Conservation (phyloP, 345 rosid genomes). For the Abelmoschus esculentus region DNA sequence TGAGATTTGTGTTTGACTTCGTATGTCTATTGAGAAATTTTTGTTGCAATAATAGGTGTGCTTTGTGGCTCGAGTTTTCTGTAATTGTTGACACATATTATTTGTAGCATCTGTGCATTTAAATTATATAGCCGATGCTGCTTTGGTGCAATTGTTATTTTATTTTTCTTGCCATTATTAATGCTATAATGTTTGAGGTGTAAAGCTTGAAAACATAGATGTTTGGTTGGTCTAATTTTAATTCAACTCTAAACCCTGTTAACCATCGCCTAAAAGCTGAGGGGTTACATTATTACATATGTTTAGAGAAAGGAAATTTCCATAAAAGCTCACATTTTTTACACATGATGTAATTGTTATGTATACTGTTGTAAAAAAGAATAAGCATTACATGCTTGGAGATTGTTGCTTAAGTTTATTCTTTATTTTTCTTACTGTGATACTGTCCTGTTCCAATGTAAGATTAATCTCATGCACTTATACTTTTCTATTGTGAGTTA, state of each 20-base stretch:
- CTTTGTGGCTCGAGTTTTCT: background rate
- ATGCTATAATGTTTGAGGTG: background rate
- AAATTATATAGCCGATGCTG: background rate
- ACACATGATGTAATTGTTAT: background rate
- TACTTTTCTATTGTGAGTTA: slow-evolving; percentile 6
- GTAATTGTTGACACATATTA: background rate
- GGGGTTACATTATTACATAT: background rate
- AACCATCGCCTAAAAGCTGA: background rate
- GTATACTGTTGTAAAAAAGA: no score
- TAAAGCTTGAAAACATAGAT: background rate
- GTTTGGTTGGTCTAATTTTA: background rate
- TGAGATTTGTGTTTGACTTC: background rate
- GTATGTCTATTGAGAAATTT: background rate
- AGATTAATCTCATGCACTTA: background rate
- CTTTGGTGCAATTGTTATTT: background rate
- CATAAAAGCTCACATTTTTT: background rate
- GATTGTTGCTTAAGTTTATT: slow-evolving; percentile 3
- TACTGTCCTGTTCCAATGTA: background rate
- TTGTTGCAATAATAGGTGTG: background rate
- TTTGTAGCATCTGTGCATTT: background rate
- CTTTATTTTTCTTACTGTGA: background rate
- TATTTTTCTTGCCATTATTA: background rate
- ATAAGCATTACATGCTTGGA: background rate
- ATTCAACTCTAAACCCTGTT: background rate
- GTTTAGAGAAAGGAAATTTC: background rate